Percentiles rank a stretch among this genome's conserved stretches.
These are phyloP conservation scores for Mycena pura DNA, from an alignment of 768 basidiomycete species.

Conservation along the genomic window DNA sequence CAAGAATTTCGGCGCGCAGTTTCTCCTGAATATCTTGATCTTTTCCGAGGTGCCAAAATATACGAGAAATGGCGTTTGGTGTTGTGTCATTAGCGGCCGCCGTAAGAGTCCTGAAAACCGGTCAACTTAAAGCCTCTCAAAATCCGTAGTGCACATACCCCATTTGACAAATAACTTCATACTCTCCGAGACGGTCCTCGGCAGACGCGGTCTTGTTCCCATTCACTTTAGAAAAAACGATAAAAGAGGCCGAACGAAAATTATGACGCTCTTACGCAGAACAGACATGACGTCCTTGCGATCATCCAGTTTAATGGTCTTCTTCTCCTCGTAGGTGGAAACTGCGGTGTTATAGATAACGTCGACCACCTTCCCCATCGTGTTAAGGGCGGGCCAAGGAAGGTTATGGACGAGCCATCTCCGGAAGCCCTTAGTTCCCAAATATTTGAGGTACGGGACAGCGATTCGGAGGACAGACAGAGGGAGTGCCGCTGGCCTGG, in stretches of 20 bases:
- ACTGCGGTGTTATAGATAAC: slow-evolving; percentile 33
- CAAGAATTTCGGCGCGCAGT: slow-evolving; percentile 7
- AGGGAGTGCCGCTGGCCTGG: slow-evolving; percentile 32
- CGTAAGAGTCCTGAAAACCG: slow-evolving; percentile 29
- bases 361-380: slow-evolving; percentile 34
- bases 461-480: slow-evolving; percentile 30
- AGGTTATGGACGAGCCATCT: slow-evolving; percentile 32
- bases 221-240: slow-evolving; percentile 23
- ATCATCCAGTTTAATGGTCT: slow-evolving; percentile 30
- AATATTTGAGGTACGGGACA: slow-evolving; percentile 28
- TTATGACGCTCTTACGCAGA: slow-evolving; percentile 30
- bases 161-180: slow-evolving; percentile 33
- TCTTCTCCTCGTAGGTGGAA: slow-evolving; percentile 36
- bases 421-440: slow-evolving; percentile 34
- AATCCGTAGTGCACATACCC: slow-evolving; percentile 19
- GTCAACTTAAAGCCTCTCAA: neutral
- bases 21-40: slow-evolving; percentile 30
- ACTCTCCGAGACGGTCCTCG: slow-evolving; percentile 29
- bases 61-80: slow-evolving; percentile 29
- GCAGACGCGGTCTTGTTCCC: slow-evolving; percentile 27
- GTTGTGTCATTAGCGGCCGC: slow-evolving; percentile 36
- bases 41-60: slow-evolving; percentile 28
- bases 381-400: slow-evolving; percentile 30
- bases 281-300: slow-evolving; percentile 44
- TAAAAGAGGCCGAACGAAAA: neutral